Percentiles rank a stretch among this genome's conserved stretches.
phyloP scores from a whole-genome alignment of 2,329 filamentous ascomycete genomes.

The Penicillium sp. region DNA sequence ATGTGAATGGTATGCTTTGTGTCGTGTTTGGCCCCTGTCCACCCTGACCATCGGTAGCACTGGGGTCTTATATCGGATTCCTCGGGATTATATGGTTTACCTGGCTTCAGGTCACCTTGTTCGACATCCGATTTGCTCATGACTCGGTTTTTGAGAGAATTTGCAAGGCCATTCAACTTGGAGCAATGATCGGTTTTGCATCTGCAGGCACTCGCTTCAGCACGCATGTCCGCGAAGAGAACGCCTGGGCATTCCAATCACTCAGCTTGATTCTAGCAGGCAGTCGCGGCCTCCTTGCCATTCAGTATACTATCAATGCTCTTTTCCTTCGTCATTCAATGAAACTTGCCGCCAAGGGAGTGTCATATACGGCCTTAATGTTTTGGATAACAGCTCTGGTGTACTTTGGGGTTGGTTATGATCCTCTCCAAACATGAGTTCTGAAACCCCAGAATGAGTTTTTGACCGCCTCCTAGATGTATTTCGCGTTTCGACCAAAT shows the following conservation, averaged over 20 bases:
- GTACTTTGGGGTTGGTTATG: constrained; percentile 26
- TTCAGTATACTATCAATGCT: constrained; percentile 48
- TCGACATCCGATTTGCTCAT: constrained; percentile 60
- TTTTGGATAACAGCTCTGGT: constrained; percentile 26
- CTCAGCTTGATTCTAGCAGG: constrained; percentile 44
- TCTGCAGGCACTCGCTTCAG: constrained; percentile 50
- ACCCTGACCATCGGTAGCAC: constrained; percentile 25
- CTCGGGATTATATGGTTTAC: constrained; percentile 60
- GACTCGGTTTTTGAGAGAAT: constrained; percentile 59
- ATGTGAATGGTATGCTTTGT: constrained; percentile 33
- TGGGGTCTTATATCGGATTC: constrained; percentile 49
- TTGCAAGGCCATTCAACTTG: constrained; percentile 56
- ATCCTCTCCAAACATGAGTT: not conserved
- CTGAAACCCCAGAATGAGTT: no score
- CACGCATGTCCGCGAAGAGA: constrained; percentile 36
- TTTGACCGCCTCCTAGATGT: constrained; percentile 26
- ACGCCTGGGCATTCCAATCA: constrained; percentile 43
- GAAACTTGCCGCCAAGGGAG: constrained; percentile 23
- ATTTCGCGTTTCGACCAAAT: constrained; percentile 28
- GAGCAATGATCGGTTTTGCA: constrained; percentile 60
- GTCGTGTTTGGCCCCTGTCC: not conserved
- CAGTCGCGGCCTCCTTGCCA: constrained; percentile 49
- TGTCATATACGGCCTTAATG: constrained; percentile 27
- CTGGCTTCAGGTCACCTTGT: constrained; percentile 60
- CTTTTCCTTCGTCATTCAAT: constrained; percentile 26